phyloP scores from a whole-genome alignment of 441 rosid species.

The Mallotus repandus region DNA sequence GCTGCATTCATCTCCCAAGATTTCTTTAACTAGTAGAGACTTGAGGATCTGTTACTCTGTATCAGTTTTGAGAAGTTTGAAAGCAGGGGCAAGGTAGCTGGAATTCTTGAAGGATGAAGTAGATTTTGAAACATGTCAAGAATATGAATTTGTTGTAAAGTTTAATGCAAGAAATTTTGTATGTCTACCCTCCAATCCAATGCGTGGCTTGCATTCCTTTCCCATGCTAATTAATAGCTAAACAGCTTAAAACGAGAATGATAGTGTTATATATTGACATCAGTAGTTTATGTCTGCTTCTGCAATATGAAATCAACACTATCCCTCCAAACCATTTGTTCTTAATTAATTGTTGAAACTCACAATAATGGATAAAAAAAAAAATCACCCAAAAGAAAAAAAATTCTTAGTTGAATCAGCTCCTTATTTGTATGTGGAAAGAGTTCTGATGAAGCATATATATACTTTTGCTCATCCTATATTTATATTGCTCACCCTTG shows the following conservation, averaged over 20 bases:
- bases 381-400: too few relatives aligned
- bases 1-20: constrained; percentile 48
- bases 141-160: background rate
- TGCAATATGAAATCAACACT: background rate
- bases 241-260: constrained; percentile 4
- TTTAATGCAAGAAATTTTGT: constrained; percentile 2
- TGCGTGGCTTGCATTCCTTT: background rate
- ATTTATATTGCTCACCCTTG: too few relatives aligned
- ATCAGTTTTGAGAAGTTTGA: constrained; percentile 4
- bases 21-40: constrained; percentile 27
- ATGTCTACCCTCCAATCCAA: background rate
- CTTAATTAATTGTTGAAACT: too few relatives aligned
- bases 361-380: too few relatives aligned
- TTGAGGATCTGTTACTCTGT: background rate
- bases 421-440: too few relatives aligned
- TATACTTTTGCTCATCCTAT: too few relatives aligned
- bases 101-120: constrained; percentile 2
- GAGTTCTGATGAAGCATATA: too few relatives aligned
- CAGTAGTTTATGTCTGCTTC: background rate
- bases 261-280: constrained; percentile 10
- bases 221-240: background rate
- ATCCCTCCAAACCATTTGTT: too few relatives aligned
- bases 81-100: background rate
- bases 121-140: constrained; percentile 8
- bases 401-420: too few relatives aligned